A percentile compares a stretch with the other conserved stretches of the same genome.
Evolutionary conservation across 768 basidiomycete genomes (phyloP).

Genomic region (Krasilnikovozyma curviuscula): DNA sequence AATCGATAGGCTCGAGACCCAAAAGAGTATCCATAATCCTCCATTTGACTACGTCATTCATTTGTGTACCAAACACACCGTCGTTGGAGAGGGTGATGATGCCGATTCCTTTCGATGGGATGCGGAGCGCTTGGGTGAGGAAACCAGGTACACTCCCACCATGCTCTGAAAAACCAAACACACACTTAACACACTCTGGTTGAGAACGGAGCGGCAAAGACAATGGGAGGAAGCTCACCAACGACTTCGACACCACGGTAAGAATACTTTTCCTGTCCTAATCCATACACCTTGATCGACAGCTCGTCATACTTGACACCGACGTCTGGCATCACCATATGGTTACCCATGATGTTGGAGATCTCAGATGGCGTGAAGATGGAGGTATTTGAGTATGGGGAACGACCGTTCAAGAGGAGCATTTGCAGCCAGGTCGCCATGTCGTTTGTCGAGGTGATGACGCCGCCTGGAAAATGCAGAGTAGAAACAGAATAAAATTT

Average conservation of each 20-base stretch:
- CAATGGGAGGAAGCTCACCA: not conserved
- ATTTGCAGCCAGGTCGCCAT: constrained; percentile 20
- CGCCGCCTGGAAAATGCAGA: too few species aligned
- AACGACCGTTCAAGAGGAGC: constrained; percentile 10
- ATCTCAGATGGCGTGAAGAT: constrained; percentile 14
- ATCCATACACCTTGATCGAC: constrained; percentile 15
- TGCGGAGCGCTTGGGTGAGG: constrained; percentile 11
- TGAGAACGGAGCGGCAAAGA: not conserved
- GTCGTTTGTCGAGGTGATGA: too few species aligned
- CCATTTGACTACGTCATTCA: constrained; percentile 5
- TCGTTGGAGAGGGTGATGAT: constrained; percentile 19
- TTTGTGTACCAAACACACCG: not conserved
- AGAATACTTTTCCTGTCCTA: constrained; percentile 14
- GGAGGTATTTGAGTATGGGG: constrained; percentile 4
- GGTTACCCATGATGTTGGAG: not conserved
- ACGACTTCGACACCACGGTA: constrained; percentile 17
- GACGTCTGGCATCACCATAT: not conserved
- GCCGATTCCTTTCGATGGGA: constrained; percentile 17
- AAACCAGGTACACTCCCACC: constrained; percentile 19
- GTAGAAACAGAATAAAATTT: too few species aligned
- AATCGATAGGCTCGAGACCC: constrained; percentile 5
- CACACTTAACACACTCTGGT: not conserved
- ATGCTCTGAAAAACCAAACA: constrained; percentile 16
- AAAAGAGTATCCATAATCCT: constrained; percentile 7
- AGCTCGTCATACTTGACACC: constrained; percentile 1